Evolutionary conservation across 164 flowering plant genomes (phyloP).

Genomic region (Santalum album): DNA sequence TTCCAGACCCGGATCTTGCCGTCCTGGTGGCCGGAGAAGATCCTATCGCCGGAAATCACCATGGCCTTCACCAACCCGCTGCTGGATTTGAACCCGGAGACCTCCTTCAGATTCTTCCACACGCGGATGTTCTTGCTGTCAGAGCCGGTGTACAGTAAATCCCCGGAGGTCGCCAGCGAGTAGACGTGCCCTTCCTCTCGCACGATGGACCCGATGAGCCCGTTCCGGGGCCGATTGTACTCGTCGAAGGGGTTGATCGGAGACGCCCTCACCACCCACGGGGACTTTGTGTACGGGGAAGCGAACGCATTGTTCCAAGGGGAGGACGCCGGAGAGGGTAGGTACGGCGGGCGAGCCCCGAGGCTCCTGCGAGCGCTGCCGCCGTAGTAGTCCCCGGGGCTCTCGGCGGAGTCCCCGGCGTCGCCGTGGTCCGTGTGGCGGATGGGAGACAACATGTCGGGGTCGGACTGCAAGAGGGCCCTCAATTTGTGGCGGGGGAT

Average conservation of each 20-base stretch:
- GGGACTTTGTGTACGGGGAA: slow-evolving; percentile 1
- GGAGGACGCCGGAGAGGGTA: neutral
- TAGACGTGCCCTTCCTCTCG: slow-evolving; percentile 2
- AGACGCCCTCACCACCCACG: neutral
- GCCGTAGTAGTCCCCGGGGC: too few species aligned
- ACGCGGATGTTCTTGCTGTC: slow-evolving; percentile 6
- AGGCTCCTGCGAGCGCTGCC: too few species aligned
- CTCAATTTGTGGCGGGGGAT: neutral
- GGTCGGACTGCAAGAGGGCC: neutral
- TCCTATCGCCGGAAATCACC: neutral
- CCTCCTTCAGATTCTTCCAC: slow-evolving; percentile 1
- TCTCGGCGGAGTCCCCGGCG: neutral
- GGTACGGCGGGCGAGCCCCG: too few species aligned
- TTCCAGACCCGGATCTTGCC: slow-evolving; percentile 3
- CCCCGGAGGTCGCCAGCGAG: neutral
- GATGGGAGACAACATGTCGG: neutral
- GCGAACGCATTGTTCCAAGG: neutral
- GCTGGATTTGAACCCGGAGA: slow-evolving; percentile 2
- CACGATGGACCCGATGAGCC: neutral
- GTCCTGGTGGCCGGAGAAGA: slow-evolving; percentile 5
- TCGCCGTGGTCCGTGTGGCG: neutral
- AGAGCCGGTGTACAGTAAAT: slow-evolving; percentile 1
- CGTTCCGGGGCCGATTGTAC: neutral
- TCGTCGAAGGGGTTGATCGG: neutral
- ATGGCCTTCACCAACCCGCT: slow-evolving; percentile 1